Conservation (phyloP, 148 eudicot genomes). For the Diospyros kaki region DNA sequence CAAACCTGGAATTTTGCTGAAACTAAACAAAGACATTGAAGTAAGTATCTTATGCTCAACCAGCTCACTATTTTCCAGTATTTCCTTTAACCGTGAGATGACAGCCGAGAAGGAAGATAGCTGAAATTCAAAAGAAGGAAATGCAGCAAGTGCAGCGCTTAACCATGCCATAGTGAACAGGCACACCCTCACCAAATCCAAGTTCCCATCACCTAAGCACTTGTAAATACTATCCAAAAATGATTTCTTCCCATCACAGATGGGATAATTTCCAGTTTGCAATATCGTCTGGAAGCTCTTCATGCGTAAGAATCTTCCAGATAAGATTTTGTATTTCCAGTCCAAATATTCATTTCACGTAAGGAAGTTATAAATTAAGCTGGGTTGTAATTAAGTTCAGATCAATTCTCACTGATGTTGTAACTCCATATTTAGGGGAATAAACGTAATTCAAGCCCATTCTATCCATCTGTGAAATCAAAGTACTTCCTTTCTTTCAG, state of each 20-base stretch:
- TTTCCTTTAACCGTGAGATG: slow-evolving; percentile 28
- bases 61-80: slow-evolving; percentile 26
- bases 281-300: neutral
- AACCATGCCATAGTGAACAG: slow-evolving; percentile 46
- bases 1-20: slow-evolving; percentile 46
- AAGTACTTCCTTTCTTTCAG: neutral
- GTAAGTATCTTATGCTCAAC: slow-evolving; percentile 47
- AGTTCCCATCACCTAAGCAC: slow-evolving; percentile 36
- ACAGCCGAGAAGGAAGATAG: slow-evolving; percentile 37
- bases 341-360: neutral
- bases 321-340: neutral
- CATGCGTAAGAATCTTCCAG: neutral
- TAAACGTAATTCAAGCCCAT: neutral
- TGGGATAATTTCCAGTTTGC: neutral
- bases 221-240: slow-evolving; percentile 35
- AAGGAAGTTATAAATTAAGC: neutral
- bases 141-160: slow-evolving; percentile 38
- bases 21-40: slow-evolving; percentile 39
- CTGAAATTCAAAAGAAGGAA: slow-evolving; percentile 30
- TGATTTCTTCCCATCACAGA: slow-evolving; percentile 39
- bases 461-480: neutral
- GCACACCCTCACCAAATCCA: slow-evolving; percentile 36
- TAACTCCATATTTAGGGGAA: neutral
- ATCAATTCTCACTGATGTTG: too few relatives aligned
- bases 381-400: neutral